A percentile compares a stretch with the other conserved stretches of the same genome.
Evolutionary conservation across 495 filamentous ascomycete genomes (phyloP).

Genomic region (Tuber microsphaerosporum): DNA sequence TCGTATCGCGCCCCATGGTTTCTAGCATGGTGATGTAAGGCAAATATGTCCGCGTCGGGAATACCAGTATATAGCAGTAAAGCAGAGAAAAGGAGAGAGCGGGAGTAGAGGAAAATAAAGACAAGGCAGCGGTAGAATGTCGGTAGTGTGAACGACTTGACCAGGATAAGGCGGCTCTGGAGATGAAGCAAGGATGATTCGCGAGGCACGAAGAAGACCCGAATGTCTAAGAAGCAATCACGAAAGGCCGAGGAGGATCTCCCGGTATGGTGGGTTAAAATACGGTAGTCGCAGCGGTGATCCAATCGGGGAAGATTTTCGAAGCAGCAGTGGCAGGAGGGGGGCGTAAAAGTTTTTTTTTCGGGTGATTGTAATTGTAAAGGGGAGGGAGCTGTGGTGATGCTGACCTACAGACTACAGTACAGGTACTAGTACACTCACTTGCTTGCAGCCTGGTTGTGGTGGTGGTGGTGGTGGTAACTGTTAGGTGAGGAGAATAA

Average conservation of each 20-base stretch:
- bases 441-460: background rate
- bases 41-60: conserved; percentile 5
- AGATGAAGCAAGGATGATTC: conserved; percentile 28
- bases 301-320: background rate
- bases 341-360: background rate
- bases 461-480: background rate
- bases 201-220: conserved; percentile 19
- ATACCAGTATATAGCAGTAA: conserved; percentile 6
- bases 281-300: conserved; percentile 1
- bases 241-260: conserved; percentile 4
- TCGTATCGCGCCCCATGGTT: conserved; percentile 52
- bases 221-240: conserved; percentile 22
- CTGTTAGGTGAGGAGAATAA: background rate
- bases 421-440: background rate
- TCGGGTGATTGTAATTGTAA: background rate
- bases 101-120: conserved; percentile 17
- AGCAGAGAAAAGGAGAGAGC: conserved; percentile 32
- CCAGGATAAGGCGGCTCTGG: conserved; percentile 35
- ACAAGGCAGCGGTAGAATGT: conserved; percentile 17
- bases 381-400: background rate
- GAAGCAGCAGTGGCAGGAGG: background rate
- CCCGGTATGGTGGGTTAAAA: conserved; percentile 8
- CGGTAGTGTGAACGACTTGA: conserved; percentile 11
- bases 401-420: background rate
- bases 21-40: conserved; percentile 7